These are phyloP conservation scores for Daedaleopsis nitida DNA, from an alignment of 768 basidiomycete genomes.

Conservation along the genomic window DNA sequence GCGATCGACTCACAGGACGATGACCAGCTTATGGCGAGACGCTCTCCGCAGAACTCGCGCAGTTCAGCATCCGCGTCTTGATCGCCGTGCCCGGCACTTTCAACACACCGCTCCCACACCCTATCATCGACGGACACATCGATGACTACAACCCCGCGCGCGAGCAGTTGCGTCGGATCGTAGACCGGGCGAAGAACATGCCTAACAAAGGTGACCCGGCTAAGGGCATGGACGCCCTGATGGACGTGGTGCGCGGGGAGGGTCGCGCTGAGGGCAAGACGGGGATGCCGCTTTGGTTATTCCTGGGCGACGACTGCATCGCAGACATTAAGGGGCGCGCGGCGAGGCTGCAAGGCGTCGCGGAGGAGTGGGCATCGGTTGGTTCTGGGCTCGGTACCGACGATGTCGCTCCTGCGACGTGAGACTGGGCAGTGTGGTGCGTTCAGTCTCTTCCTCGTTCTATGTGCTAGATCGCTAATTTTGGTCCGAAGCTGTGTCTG, in stretches of 20 bases:
- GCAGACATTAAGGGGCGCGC: slow-evolving; percentile 21
- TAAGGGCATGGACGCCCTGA: slow-evolving; percentile 28
- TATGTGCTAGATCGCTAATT: too few relatives aligned
- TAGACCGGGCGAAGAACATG: slow-evolving; percentile 3
- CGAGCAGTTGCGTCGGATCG: slow-evolving; percentile 1
- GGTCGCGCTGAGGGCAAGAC: slow-evolving; percentile 25
- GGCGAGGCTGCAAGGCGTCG: slow-evolving; percentile 24
- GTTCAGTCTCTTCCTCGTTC: too few relatives aligned
- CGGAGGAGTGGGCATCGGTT: slow-evolving; percentile 12
- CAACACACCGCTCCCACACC: slow-evolving; percentile 20
- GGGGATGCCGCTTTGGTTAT: slow-evolving; percentile 23
- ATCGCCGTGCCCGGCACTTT: slow-evolving; percentile 31
- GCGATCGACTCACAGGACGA: background rate
- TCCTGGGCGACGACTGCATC: slow-evolving; percentile 29
- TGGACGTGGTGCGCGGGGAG: slow-evolving; percentile 31
- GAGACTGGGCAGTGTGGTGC: too few relatives aligned
- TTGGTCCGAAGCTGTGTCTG: too few relatives aligned
- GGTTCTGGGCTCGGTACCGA: slow-evolving; percentile 4
- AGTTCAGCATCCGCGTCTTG: slow-evolving; percentile 31
- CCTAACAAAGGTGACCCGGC: slow-evolving; percentile 28
- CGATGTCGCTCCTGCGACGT: background rate
- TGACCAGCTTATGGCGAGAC: slow-evolving; percentile 28
- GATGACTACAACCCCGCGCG: slow-evolving; percentile 24
- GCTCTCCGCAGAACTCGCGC: slow-evolving; percentile 27
- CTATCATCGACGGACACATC: slow-evolving; percentile 11